Base-by-base conservation (phyloP, 352 stramenopile species). In the Blastocystis sp. region DNA sequence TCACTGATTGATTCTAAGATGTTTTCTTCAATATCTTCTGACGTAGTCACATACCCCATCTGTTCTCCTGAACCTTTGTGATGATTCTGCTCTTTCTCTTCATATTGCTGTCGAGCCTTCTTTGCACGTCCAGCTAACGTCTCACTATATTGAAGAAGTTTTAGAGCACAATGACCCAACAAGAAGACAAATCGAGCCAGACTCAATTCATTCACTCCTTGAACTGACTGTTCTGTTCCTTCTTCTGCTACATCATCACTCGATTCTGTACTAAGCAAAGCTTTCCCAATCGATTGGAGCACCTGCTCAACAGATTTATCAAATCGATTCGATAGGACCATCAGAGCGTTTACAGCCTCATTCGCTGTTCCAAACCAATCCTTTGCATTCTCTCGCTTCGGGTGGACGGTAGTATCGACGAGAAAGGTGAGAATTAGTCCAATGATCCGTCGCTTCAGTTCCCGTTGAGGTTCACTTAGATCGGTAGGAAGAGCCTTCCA, bases 121-220 rank as follows among this genome's bases (percentile, higher is more conserved):
- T 95, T 95, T 42, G 94, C 89, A 51, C 91, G 91, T 0, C 91
- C 91, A 35, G 92, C 94, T 14, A 98, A 86, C 19, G 91, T 91
- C 88, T 98, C 95, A 32, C 95, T 94, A 83, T 97, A 95, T 81
- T 97, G 94, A 0, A 97, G 91, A 21, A 97, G 91, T 88, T 95
- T 94, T 32, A 98, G 92, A n/a, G 94, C 93, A 61, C 96, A 93
- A 77, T 98, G 94, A 11, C 95, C 95, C 43, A 97, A 88, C 9
- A 98, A 92, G 88, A 98, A 97, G 58, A 98, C 93, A 85, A 98
- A 97, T 75, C 96, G 91, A 4, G 94, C 92, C 27, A 98, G 90
- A 89, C 92, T n/a, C 7, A 35, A 52, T 42, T 83, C 71, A 35
- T 12, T 32, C 19, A n/a, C 54, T 32, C 12, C 3, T 14, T 61